phyloP scores from a whole-genome alignment of 192 early-diverging fungal species.

The Glomus cerebriforme region DNA sequence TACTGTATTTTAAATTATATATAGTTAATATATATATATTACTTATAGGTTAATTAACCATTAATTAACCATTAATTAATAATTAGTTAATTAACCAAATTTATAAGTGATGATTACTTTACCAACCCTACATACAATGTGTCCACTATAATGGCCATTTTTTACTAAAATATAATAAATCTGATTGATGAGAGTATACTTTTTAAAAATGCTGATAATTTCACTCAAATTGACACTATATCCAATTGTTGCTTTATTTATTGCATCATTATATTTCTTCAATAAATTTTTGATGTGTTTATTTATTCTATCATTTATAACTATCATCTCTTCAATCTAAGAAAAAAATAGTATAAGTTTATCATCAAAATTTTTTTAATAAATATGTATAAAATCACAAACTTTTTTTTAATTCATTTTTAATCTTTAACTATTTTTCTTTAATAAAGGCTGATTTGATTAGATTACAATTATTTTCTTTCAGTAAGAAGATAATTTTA shows the following conservation, averaged over 20 bases:
- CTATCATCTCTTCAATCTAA: neutral
- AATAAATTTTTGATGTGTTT: neutral
- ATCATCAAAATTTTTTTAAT: constrained; percentile 7
- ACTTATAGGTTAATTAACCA: no score
- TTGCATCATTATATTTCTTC: constrained; percentile 20
- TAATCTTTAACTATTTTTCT: constrained; percentile 15
- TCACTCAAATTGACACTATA: neutral
- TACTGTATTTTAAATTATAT: no score
- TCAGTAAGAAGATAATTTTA: neutral
- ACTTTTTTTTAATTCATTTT: constrained; percentile 2
- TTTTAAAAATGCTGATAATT: neutral
- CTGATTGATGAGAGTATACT: constrained; percentile 6
- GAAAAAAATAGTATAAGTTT: neutral
- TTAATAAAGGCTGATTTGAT: constrained; percentile 1
- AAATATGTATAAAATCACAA: constrained; percentile 4
- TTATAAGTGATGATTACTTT: no score
- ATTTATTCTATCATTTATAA: neutral
- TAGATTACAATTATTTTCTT: constrained; percentile 11
- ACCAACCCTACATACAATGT: constrained; percentile 9
- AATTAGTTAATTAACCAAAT: no score
- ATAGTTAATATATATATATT: no score
- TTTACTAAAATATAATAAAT: constrained; percentile 9
- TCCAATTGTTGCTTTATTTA: constrained; percentile 7
- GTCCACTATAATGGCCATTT: neutral
- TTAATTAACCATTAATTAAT: no score